Evolutionary conservation across 306 rosid species (phyloP), one percentile per base, ranked within the genome.

Genomic region (Lagenaria siceraria): DNA sequence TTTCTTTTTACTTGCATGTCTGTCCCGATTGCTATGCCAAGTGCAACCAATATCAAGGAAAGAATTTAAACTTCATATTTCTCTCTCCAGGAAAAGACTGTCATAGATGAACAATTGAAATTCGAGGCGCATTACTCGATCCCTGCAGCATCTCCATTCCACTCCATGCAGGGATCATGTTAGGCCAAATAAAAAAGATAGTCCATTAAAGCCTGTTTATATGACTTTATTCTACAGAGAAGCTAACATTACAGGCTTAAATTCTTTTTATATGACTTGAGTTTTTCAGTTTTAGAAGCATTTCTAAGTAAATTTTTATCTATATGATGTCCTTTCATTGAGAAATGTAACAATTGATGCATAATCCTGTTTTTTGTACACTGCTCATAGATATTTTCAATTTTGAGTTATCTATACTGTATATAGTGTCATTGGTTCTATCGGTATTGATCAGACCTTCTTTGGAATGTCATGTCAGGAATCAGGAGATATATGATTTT

Each of bases 121-220:
- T 10, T 55, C 2, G 31, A 53, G 78, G 22, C 60, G 58, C 22
- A 74, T 85, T 81, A 89, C 82, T 88, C 93, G 48, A 89, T 88
- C 46, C 88, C 85, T 33, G 36, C 84, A 82, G 90, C 84, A 46
- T 84, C 87, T 76, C 98, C 97, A 61, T 86, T 87, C 96, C 91
- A 31, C 89, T 85, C 93, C 6, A 87, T 13, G 97, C 85, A 82
- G 92, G 96, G 72, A 89, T 79, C 58, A 84, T 89, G 80, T 85
- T 85, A 31, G 93, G 90, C 63, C 90, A 65, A 55, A 80, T 64
- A 5, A 96, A 96, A 80, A 87, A 90, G 80, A 91, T 87, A 80
- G 58, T 90, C 93, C 59, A 85, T 64, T 76, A 93, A 90, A 25
- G 96, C 91, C 83, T 81, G 92, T 46, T 89, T 87, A 70, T 84